These are phyloP conservation scores for Aplosporella prunicola DNA, from an alignment of 2,329 filamentous ascomycete genomes.

Conservation along the genomic window DNA sequence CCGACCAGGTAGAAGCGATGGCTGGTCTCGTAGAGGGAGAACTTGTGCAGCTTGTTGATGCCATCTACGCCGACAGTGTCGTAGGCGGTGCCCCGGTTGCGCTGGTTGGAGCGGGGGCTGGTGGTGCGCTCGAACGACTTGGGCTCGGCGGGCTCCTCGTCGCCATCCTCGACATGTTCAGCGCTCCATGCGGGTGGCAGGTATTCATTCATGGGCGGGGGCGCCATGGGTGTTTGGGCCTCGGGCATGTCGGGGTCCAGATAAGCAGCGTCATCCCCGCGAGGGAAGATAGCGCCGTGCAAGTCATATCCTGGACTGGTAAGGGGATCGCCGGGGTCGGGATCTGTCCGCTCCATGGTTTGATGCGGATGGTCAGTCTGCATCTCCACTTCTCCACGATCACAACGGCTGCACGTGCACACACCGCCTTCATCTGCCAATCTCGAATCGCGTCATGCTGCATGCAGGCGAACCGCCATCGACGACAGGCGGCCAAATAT, in stretches of 20 bases:
- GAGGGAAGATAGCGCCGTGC: neutral
- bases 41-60: conserved; percentile 70
- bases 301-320: no score
- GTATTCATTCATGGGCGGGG: conserved; percentile 9
- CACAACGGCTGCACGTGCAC: conserved; percentile 3
- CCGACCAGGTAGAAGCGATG: conserved; percentile 91
- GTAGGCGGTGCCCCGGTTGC: conserved; percentile 29
- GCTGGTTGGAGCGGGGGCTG: conserved; percentile 30
- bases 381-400: conserved; percentile 5
- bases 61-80: conserved; percentile 35
- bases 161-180: conserved; percentile 30
- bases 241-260: conserved; percentile 5
- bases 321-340: conserved; percentile 1
- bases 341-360: conserved; percentile 6
- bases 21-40: conserved; percentile 93
- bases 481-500: no score
- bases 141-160: conserved; percentile 31
- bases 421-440: no score
- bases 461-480: no score
- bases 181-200: conserved; percentile 6
- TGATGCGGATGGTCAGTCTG: neutral
- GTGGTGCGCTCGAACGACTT: conserved; percentile 29
- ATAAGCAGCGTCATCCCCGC: no score
- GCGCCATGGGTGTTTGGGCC: conserved; percentile 2
- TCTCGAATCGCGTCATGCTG: no score